Evolutionary conservation across 768 basidiomycete species (phyloP).

Genomic region (Amanita phalloides): DNA sequence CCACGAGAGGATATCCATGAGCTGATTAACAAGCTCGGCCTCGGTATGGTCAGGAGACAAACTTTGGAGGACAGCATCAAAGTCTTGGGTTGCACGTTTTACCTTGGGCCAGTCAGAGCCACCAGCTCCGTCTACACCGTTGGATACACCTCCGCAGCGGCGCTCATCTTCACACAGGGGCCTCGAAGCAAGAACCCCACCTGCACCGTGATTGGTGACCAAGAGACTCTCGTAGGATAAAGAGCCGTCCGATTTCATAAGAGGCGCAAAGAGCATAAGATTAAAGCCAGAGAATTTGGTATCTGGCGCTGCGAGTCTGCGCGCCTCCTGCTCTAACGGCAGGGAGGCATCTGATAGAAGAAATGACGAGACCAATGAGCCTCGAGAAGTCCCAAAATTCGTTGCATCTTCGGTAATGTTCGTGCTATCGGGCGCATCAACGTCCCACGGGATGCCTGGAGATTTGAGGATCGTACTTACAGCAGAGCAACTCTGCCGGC

Average conservation of each 20-base stretch:
- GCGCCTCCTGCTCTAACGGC: slow-evolving; percentile 38
- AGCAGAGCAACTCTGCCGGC: slow-evolving; percentile 60
- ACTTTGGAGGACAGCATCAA: slow-evolving; percentile 32
- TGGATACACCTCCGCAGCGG: slow-evolving; percentile 54
- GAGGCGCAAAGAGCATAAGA: slow-evolving; percentile 52
- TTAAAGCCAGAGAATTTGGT: slow-evolving; percentile 73
- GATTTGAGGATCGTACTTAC: slow-evolving; percentile 31
- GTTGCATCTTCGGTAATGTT: slow-evolving; percentile 69
- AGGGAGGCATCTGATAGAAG: slow-evolving; percentile 40
- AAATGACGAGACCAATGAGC: slow-evolving; percentile 57
- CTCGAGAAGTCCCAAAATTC: slow-evolving; percentile 49
- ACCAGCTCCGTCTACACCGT: slow-evolving; percentile 58
- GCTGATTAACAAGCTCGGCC: slow-evolving; percentile 38
- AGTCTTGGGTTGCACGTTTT: slow-evolving; percentile 36
- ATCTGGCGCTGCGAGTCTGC: slow-evolving; percentile 34
- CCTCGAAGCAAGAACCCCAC: slow-evolving; percentile 45
- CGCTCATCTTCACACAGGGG: slow-evolving; percentile 39
- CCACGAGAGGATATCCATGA: slow-evolving; percentile 64
- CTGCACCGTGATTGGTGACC: slow-evolving; percentile 65
- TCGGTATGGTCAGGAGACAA: slow-evolving; percentile 32
- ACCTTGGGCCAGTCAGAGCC: slow-evolving; percentile 70
- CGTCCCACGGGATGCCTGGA: slow-evolving; percentile 3
- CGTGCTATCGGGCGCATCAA: slow-evolving; percentile 40
- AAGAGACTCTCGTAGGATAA: slow-evolving; percentile 42
- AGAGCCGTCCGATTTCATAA: slow-evolving; percentile 14